Evolutionary conservation across 129 eudicot species (phyloP).

Genomic region (Flaveria bidentis): DNA sequence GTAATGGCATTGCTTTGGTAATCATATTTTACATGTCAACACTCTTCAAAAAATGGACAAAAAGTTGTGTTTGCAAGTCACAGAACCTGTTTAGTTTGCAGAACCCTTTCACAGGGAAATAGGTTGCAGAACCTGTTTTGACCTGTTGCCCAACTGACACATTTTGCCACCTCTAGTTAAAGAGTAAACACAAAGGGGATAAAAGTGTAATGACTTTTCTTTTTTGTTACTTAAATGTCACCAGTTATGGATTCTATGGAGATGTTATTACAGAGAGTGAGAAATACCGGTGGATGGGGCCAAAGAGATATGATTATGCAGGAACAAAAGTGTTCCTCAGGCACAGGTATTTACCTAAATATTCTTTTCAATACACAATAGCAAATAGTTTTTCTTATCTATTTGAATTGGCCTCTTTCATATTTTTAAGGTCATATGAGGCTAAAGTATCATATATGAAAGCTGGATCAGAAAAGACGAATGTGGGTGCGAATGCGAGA

Average conservation of each 20-base stretch:
- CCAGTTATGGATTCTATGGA: slow-evolving; percentile 96
- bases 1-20: background rate
- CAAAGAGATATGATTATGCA: slow-evolving; percentile 91
- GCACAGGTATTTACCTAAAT: slow-evolving; percentile 58
- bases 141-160: background rate
- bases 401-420: background rate
- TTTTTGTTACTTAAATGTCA: slow-evolving; percentile 28
- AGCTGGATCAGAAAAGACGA: slow-evolving; percentile 50
- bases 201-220: slow-evolving; percentile 14
- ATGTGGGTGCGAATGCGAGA: slow-evolving; percentile 35
- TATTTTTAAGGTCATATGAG: slow-evolving; percentile 73
- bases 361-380: background rate
- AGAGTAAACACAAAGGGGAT: background rate
- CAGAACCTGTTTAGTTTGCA: no score
- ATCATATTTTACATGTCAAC: slow-evolving; percentile 1
- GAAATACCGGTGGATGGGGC: slow-evolving; percentile 98
- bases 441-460: slow-evolving; percentile 82
- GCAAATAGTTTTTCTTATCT: background rate
- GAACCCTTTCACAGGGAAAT: no score
- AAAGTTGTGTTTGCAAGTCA: background rate
- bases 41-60: background rate
- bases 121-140: background rate
- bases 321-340: slow-evolving; percentile 93
- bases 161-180: slow-evolving; percentile 8
- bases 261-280: slow-evolving; percentile 98